Evolutionary conservation across 163 green algal species (phyloP).

Genomic region (Coccomyxa subellipsoidea): DNA sequence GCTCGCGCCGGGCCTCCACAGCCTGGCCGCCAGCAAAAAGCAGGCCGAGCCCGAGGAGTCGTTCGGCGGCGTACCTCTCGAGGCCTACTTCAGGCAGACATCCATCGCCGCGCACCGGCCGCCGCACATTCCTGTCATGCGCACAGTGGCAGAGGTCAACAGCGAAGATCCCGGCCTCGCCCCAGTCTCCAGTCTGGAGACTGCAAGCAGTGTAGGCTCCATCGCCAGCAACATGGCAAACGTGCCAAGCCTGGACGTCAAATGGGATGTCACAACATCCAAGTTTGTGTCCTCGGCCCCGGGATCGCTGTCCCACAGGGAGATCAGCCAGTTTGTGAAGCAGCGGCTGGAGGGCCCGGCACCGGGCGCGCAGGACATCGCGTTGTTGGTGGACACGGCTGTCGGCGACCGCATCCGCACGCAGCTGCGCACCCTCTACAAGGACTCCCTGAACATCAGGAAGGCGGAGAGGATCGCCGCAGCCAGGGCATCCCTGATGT

Average conservation of each 20-base stretch:
- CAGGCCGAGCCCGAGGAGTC: neutral
- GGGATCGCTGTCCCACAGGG: neutral
- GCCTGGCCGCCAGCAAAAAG: neutral
- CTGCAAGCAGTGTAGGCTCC: neutral
- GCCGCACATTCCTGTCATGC: neutral
- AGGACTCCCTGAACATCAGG: neutral
- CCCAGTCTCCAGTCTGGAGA: too few relatives aligned
- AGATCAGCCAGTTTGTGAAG: neutral
- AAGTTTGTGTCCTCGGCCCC: neutral
- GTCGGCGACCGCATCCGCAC: neutral
- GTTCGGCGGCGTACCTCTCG: neutral
- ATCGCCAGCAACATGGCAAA: neutral
- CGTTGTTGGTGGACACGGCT: neutral
- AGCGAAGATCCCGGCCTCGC: too few relatives aligned
- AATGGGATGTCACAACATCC: neutral
- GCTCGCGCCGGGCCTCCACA: neutral
- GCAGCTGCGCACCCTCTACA: neutral
- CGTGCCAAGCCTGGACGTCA: neutral
- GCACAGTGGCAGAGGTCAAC: neutral
- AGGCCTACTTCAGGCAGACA: neutral
- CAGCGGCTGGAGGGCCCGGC: neutral
- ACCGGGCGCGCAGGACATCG: neutral
- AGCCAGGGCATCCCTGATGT: neutral
- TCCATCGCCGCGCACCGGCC: neutral
- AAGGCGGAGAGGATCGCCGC: neutral